phyloP scores from a whole-genome alignment of 495 filamentous ascomycete species.

The Entonaema liquescens region DNA sequence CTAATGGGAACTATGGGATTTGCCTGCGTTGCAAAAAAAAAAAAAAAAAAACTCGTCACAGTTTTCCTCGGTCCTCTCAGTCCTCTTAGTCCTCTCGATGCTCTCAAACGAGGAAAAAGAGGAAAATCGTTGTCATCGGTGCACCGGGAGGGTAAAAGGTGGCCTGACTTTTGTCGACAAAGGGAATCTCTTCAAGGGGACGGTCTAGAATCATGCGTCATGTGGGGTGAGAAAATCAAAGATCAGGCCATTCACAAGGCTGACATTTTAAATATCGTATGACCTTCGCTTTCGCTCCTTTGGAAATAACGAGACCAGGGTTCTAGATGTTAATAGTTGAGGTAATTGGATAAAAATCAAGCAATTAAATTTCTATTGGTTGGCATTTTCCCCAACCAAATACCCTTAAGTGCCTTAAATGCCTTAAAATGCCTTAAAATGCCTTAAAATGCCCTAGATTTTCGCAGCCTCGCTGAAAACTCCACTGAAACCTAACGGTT shows the following conservation, averaged over 20 bases:
- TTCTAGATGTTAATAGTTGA: slow-evolving; percentile 22
- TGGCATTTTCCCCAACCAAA: neutral
- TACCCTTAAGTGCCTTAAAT: no score
- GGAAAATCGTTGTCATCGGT: slow-evolving; percentile 35
- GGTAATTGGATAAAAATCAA: slow-evolving; percentile 20
- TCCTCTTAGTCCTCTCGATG: neutral
- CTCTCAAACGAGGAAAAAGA: slow-evolving; percentile 9
- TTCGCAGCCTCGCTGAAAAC: slow-evolving; percentile 22
- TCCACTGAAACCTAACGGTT: slow-evolving; percentile 30
- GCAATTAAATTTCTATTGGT: slow-evolving; percentile 23
- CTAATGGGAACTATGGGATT: slow-evolving; percentile 22
- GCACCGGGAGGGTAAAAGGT: slow-evolving; percentile 32
- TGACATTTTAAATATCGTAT: slow-evolving; percentile 45
- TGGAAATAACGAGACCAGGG: slow-evolving; percentile 20
- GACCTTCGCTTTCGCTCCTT: slow-evolving; percentile 39
- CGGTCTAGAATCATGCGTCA: slow-evolving; percentile 40
- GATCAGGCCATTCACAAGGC: slow-evolving; percentile 49
- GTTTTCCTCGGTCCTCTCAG: neutral
- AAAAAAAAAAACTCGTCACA: slow-evolving; percentile 31
- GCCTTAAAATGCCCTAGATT: neutral
- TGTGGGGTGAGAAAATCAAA: slow-evolving; percentile 38
- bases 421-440: no score
- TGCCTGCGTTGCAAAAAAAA: slow-evolving; percentile 35
- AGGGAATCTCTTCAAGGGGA: slow-evolving; percentile 37
- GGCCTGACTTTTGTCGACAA: slow-evolving; percentile 38